Base-by-base conservation (phyloP, 2,329 filamentous ascomycete species). In the Podosphaera fusca region DNA sequence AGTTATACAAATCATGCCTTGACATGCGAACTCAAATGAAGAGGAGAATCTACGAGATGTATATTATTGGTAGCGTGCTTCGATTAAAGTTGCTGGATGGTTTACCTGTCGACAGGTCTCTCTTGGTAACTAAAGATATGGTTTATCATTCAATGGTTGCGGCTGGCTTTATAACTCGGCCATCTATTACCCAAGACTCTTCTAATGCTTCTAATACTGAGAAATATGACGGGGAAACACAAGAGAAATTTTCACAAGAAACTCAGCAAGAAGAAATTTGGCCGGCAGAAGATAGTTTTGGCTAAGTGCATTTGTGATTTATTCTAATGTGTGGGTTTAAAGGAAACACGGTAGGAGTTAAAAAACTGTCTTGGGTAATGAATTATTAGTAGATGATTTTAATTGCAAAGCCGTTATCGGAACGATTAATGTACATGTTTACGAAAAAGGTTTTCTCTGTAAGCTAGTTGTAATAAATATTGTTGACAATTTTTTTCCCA, bases 11-110 rank as follows among this genome's bases (percentile, higher is more conserved):
- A 6, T 72, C 73, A n/a, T 76, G 85, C 10, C 71, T 95, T 55
- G 92, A 96, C 63, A 80, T 87, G 67, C 78, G 82, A 55, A 95
- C 90, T 21, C 80, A 78, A 54, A 76, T 94, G 62, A 76, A 85
- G 59, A 77, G 90, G 59, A 75, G 87, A 52, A 76, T 94, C 12
- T 88, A 94, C 63, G 87, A 95, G 67, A 78, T 94, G 63, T 77
- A 94, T 63, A 73, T 95, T 33, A 78, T 80, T 4, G 79, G 81
- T 57, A 79, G 79, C 56, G 94, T 87, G 67, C 73, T 70, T 35
- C 75, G 77, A 33, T 70, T 96, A 38, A 77, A 76, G 62, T 72
- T 73, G 59, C 70, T 96, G 42, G 90, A 98, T 68, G 92, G 92
- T 0, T 68, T 95, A 58, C 66, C 69, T 0, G 75, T 87, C 54